These are phyloP conservation scores for Trichothecium sympodiale DNA, from an alignment of 2,329 filamentous ascomycete species.

Conservation along the genomic window DNA sequence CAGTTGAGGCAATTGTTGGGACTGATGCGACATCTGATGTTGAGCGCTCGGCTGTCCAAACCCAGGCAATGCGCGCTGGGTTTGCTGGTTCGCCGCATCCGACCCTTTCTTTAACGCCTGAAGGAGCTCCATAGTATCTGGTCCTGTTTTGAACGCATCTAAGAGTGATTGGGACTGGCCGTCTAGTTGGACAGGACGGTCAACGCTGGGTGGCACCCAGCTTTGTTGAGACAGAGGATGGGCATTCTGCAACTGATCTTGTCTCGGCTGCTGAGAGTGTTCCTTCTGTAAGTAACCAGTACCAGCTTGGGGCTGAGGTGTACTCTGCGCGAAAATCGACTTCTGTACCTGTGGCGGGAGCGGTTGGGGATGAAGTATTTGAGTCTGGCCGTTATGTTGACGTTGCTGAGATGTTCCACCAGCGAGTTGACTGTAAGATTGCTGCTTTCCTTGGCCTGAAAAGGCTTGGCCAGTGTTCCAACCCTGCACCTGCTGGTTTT, in stretches of 20 bases:
- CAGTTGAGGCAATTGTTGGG: constrained; percentile 7
- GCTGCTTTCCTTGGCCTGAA: constrained; percentile 1
- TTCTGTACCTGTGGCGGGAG: constrained; percentile 45
- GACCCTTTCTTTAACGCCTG: too few species aligned
- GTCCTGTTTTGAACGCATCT: constrained; percentile 28
- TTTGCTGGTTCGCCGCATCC: too few species aligned
- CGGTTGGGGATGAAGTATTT: constrained; percentile 32
- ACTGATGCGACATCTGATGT: constrained; percentile 5
- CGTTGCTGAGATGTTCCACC: constrained; percentile 7
- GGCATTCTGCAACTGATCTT: constrained; percentile 7
- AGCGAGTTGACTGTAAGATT: background rate
- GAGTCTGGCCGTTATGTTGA: constrained; percentile 11
- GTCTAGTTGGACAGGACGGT: constrained; percentile 19
- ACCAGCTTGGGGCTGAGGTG: constrained; percentile 13
- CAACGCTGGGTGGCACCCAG: constrained; percentile 9
- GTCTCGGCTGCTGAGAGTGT: constrained; percentile 7
- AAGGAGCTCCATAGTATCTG: too few species aligned
- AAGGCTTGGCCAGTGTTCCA: constrained; percentile 6
- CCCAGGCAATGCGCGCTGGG: too few species aligned
- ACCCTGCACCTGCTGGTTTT: constrained; percentile 7
- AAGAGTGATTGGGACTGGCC: constrained; percentile 32
- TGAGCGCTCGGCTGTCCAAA: constrained; percentile 5
- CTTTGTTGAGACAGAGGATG: constrained; percentile 8
- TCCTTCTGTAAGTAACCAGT: background rate
- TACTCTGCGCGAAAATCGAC: constrained; percentile 32